Evolutionary conservation across 1,139 yeast genomes (phyloP).

Genomic region (Hansenula sp.): DNA sequence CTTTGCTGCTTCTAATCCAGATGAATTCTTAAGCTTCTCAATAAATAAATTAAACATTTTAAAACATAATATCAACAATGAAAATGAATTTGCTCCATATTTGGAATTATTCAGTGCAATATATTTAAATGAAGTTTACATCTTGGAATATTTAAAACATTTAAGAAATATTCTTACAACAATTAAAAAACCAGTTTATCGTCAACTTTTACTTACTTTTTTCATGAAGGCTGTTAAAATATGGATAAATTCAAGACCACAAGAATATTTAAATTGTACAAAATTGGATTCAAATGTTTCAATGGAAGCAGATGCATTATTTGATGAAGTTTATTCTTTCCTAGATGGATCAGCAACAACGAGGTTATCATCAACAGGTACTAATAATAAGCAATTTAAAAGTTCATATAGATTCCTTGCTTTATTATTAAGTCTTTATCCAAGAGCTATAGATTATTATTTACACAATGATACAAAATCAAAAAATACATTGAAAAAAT

Average conservation of each 20-base stretch:
- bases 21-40: slow-evolving; percentile 40
- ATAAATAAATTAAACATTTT: slow-evolving; percentile 31
- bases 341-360: slow-evolving; percentile 13
- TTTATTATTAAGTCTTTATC: slow-evolving; percentile 25
- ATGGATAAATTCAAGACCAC: slow-evolving; percentile 57
- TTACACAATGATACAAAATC: slow-evolving; percentile 5
- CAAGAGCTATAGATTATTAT: slow-evolving; percentile 20
- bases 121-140: slow-evolving; percentile 38
- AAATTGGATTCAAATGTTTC: slow-evolving; percentile 25
- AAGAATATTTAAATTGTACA: slow-evolving; percentile 37
- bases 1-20: slow-evolving; percentile 53
- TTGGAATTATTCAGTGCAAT: slow-evolving; percentile 48
- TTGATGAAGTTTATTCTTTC: slow-evolving; percentile 21
- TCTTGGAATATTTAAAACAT: slow-evolving; percentile 35
- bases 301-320: slow-evolving; percentile 22
- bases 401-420: slow-evolving; percentile 27
- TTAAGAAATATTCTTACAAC: slow-evolving; percentile 36
- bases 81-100: slow-evolving; percentile 41
- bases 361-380: neutral
- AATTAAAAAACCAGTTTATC: slow-evolving; percentile 50
- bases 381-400: slow-evolving; percentile 16
- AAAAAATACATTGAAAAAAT: slow-evolving; percentile 14
- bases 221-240: slow-evolving; percentile 44
- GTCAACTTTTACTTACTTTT: slow-evolving; percentile 46
- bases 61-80: slow-evolving; percentile 32